Evolutionary conservation across 768 basidiomycete species (phyloP), one percentile per base, ranked within the genome.

Genomic region (Russula griseocarnosa): DNA sequence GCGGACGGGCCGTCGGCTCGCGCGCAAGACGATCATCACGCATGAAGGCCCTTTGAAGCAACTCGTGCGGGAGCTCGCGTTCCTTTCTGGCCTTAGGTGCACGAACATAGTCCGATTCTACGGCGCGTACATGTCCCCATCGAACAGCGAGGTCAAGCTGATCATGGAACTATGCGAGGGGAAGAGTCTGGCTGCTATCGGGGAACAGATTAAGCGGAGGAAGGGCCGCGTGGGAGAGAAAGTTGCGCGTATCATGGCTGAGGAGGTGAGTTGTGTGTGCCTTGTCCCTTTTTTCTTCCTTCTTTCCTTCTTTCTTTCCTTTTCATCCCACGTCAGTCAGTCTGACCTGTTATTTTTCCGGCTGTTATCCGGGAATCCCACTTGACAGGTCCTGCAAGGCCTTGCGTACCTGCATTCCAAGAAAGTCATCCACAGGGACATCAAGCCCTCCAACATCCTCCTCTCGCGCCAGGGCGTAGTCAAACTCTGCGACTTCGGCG

Each of bases 401-500:
- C 83, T 97, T 53, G 83, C 84, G 22, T 97, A 96, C 73, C 82
- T 97, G 44, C 93, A 96, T 73, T 81, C 86, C 46, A 87, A 83
- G 75, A 85, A 84, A 69, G 94, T 93, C 51, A 94, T 97, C 63
- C 94, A 97, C 72, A 81, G 94, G 71, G 91, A 93, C 72, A 92
- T 93, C 74, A 93, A 93, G 68, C 91, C 91, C 20, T 89, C 92
- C 14, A 93, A 93, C 70, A 83, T 96, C 53, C 82, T 97, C 49
- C 78, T 96, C 59, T 90, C 92, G 42, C 81, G 82, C 50, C 86
- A 90, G 69, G 94, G 94, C n/a, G 74, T 90, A 47, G 85, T 96
- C 72, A 94, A 93, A 73, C 79, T 97, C 1, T 86, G 83, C 72
- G 94, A 97, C 74, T 97, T 97, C 72, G 94, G 94, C 20, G 94